Base-by-base conservation (phyloP, 1,284 basidiomycete species). In the Leccinum pachyderme region DNA sequence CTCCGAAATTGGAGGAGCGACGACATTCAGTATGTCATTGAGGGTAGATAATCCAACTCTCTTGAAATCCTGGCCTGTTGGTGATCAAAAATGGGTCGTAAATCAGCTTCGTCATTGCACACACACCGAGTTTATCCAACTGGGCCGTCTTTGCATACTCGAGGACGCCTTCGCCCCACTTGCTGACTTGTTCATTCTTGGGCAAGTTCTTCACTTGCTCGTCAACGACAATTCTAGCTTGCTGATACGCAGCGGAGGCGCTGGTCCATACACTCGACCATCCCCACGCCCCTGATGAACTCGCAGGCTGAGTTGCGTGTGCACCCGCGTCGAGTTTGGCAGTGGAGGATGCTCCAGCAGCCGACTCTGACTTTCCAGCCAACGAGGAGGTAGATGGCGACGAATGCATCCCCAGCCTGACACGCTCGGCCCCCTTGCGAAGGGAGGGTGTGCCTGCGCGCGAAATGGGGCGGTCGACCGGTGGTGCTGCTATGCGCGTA, bases 1-100 rank as follows among this genome's bases (percentile, higher is more conserved):
- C 63, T 95, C 94, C 12, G 95, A 91, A 63, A 99, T 98, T 4
- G 97, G 97, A 27, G 97, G 97, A 0, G 96, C 97, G 50, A 99
- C 96, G 15, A 90, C 95, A 69, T 98, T 97, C 59, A 99, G 76
- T 53, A 99, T 86, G 55, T 96, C 95, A 4, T 85, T 92, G 27
- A 97, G 73, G 1, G 93, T 94, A 7, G 91, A 94, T 57, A 94
- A 74, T 27, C 93, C 93, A 31, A 91, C 89, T 46, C 86, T 82
- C 66, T 87, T 89, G 63, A 96, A 86, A 65, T 95, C 94, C 67
- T 93, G 81, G 49, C 93, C 93, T 95, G 64, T 28, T 55, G 22
- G 29, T 13, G 29, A 39, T 61, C 37, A 55, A 47, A 47, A 37
- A 53, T 25, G 4, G 13, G n/a, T 47, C 33, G 51, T 0, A 24